Conservation (phyloP, 192 early-diverging fungal species). For the Umbelopsis sp. region DNA sequence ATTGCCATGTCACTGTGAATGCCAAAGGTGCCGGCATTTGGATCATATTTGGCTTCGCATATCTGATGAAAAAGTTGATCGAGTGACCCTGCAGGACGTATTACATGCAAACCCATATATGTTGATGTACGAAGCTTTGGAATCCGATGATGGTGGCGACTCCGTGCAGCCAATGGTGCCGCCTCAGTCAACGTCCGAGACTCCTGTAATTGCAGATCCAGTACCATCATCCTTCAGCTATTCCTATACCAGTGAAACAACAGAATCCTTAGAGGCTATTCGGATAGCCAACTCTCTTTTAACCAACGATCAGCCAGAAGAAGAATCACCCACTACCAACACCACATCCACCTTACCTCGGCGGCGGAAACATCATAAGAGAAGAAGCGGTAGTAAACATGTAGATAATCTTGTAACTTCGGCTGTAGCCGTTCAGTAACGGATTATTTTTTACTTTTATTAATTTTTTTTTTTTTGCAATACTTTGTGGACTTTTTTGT, state of each 20-base stretch:
- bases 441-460: background rate
- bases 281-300: slow-evolving; percentile 24
- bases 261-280: slow-evolving; percentile 6
- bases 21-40: slow-evolving; percentile 29
- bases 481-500: too few relatives aligned
- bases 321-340: too few relatives aligned
- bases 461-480: too few relatives aligned
- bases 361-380: slow-evolving; percentile 1
- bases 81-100: slow-evolving; percentile 56
- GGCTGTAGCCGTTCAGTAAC: background rate
- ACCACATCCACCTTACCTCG: background rate
- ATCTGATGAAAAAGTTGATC: slow-evolving; percentile 71
- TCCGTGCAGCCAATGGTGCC: background rate
- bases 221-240: background rate
- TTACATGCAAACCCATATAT: slow-evolving; percentile 74
- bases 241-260: background rate
- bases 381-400: background rate
- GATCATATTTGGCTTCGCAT: slow-evolving; percentile 65
- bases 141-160: background rate
- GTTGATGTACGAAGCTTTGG: slow-evolving; percentile 60
- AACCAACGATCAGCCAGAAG: background rate
- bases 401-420: background rate
- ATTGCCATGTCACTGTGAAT: slow-evolving; percentile 33
- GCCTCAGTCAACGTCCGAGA: background rate
- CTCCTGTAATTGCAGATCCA: background rate